Evolutionary conservation across 2,329 filamentous ascomycete species (phyloP).

Genomic region (Aspergillus flavus): DNA sequence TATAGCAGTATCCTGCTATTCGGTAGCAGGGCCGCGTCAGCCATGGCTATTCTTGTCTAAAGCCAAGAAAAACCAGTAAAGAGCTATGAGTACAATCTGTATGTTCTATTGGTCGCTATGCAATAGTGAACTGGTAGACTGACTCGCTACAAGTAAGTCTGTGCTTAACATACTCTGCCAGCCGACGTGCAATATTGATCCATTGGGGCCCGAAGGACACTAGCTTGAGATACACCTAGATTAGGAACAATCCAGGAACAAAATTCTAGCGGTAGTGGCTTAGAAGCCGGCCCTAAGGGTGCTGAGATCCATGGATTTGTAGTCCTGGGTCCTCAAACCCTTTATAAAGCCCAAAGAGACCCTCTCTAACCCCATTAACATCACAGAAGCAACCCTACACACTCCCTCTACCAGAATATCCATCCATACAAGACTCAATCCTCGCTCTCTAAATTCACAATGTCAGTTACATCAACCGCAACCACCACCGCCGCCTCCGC

Average conservation of each 20-base stretch:
- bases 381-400: neutral
- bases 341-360: neutral
- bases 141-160: neutral
- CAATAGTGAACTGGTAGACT: neutral
- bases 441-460: neutral
- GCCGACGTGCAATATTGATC: neutral
- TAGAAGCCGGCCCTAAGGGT: neutral
- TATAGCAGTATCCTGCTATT: neutral
- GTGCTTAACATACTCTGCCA: neutral
- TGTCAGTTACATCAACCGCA: constrained; percentile 12
- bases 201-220: neutral
- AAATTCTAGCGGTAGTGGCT: neutral
- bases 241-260: neutral
- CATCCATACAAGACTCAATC: neutral
- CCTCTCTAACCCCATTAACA: neutral
- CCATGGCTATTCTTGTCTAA: neutral
- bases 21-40: neutral
- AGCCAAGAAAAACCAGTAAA: neutral
- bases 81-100: neutral
- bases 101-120: neutral
- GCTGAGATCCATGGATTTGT: neutral
- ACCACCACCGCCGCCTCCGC: constrained; percentile 20
- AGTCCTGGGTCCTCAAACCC: neutral
- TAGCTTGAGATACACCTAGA: neutral
- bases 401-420: neutral